These are phyloP conservation scores for Cutaneotrichosporon sp. DNA, from an alignment of 1,284 basidiomycete species.

Conservation along the genomic window DNA sequence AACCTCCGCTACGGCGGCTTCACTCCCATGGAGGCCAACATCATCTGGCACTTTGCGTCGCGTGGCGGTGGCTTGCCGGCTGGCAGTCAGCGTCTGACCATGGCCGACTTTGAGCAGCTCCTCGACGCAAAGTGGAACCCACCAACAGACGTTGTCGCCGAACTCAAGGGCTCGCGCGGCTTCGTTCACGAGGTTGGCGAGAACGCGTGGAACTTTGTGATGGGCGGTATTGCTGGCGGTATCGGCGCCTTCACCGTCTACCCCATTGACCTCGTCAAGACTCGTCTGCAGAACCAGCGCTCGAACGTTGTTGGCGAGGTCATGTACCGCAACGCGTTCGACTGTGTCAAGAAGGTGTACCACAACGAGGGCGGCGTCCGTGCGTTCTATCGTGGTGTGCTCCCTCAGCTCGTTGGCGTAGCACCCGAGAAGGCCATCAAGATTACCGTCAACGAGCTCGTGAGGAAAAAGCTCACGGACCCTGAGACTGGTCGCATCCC, in stretches of 20 bases:
- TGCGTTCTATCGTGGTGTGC: constrained; percentile 96
- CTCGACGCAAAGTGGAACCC: constrained; percentile 60
- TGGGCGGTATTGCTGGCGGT: constrained; percentile 84
- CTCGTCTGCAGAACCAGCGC: constrained; percentile 95
- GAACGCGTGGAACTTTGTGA: constrained; percentile 79
- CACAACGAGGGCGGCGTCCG: constrained; percentile 82
- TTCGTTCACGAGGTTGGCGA: constrained; percentile 56
- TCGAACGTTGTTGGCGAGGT: constrained; percentile 91
- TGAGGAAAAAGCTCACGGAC: constrained; percentile 80
- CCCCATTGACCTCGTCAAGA: constrained; percentile 60
- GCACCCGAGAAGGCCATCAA: constrained; percentile 82
- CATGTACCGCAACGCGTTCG: constrained; percentile 88
- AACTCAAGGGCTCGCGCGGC: constrained; percentile 22
- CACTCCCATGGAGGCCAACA: constrained; percentile 92
- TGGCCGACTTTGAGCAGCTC: constrained; percentile 84
- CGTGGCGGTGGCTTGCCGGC: constrained; percentile 62
- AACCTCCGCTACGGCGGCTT: constrained; percentile 83
- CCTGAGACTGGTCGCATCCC: constrained; percentile 92
- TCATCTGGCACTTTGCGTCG: constrained; percentile 92
- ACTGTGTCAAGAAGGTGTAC: constrained; percentile 92
- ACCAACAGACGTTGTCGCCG: constrained; percentile 22
- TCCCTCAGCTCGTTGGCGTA: constrained; percentile 94
- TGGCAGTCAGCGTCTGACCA: constrained; percentile 64
- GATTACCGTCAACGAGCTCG: constrained; percentile 88
- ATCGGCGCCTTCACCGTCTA: constrained; percentile 72